phyloP scores from a whole-genome alignment of 176 grass and related monocot species.

The Phoenix roebelenii region DNA sequence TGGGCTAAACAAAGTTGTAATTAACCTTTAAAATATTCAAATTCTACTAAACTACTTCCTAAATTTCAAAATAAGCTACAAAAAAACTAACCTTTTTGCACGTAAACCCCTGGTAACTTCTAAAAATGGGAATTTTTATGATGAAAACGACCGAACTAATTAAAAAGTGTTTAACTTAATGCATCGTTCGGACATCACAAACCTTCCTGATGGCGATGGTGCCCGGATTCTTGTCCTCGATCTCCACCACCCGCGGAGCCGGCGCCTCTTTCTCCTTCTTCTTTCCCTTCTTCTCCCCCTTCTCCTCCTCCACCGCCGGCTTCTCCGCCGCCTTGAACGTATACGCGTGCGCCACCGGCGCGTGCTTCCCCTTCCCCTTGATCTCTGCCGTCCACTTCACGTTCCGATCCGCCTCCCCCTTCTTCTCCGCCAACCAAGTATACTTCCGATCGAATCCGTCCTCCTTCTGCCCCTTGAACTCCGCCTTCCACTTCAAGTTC shows the following conservation, averaged over 20 bases:
- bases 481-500: constrained; percentile 44
- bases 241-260: constrained; percentile 7
- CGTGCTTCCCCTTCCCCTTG: constrained; percentile 58
- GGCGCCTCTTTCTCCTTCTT: constrained; percentile 21
- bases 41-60: no score
- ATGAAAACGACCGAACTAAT: no score
- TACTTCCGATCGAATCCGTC: constrained; percentile 14
- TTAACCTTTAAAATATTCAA: no score
- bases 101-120: no score
- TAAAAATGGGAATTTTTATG: no score
- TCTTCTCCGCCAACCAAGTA: constrained; percentile 3
- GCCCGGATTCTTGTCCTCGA: constrained; percentile 15
- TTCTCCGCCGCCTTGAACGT: constrained; percentile 43
- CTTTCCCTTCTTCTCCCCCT: constrained; percentile 15
- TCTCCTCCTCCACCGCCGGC: background rate
- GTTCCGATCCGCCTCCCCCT: background rate
- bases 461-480: constrained; percentile 25
- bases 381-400: no score
- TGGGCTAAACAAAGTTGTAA: no score
- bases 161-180: no score
- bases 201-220: constrained; percentile 59
- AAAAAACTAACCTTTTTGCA: no score
- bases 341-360: constrained; percentile 47
- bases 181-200: no score
- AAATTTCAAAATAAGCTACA: no score